These are phyloP conservation scores for Coniferiporia sulphurascens DNA, from an alignment of 1,284 basidiomycete species.

Conservation along the genomic window DNA sequence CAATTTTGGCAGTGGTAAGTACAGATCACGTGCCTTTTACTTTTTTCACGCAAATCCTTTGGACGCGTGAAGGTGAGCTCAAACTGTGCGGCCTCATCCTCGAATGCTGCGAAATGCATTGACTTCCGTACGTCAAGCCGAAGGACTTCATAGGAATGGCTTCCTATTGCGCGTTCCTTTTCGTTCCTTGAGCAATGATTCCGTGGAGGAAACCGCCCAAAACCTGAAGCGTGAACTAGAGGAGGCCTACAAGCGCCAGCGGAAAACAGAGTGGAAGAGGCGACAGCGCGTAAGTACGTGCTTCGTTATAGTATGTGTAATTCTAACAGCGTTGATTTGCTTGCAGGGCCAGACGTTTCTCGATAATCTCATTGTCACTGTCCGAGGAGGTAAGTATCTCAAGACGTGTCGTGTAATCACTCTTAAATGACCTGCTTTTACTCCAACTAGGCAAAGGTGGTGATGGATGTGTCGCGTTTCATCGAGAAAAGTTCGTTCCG, in stretches of 20 bases:
- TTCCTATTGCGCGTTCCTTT: background rate
- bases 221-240: constrained; percentile 1
- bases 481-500: constrained; percentile 73
- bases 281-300: constrained; percentile 55
- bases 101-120: constrained; percentile 16
- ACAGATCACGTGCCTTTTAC: no score
- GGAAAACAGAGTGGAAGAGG: constrained; percentile 73
- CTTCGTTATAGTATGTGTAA: background rate
- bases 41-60: no score
- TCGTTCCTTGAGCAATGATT: background rate
- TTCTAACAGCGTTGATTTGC: constrained; percentile 3
- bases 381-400: constrained; percentile 63
- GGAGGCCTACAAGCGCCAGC: constrained; percentile 11
- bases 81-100: background rate
- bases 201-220: background rate
- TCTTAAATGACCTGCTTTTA: constrained; percentile 21
- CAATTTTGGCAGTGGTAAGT: no score
- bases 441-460: constrained; percentile 66
- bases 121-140: background rate
- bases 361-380: constrained; percentile 72
- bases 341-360: constrained; percentile 73
- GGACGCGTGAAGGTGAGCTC: no score
- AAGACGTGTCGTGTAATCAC: constrained; percentile 17
- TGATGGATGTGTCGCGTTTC: constrained; percentile 79
- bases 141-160: background rate